These are phyloP conservation scores for Pichia exigua DNA, from an alignment of 805 yeast species.

Conservation along the genomic window DNA sequence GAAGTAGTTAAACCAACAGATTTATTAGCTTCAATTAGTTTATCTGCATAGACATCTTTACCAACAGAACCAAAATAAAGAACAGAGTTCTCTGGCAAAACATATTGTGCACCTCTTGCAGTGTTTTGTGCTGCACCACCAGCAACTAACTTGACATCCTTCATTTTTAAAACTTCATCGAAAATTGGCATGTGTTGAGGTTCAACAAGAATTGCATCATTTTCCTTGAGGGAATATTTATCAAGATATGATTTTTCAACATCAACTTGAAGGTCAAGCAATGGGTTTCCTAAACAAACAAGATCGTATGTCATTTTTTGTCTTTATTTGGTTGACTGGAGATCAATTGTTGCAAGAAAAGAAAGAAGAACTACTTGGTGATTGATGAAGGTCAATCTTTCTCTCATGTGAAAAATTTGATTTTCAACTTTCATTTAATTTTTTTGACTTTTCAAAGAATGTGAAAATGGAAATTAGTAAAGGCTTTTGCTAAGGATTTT, in stretches of 20 bases:
- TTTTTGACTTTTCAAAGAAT: background rate
- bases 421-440: background rate
- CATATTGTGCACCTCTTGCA: conserved; percentile 96
- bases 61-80: conserved; percentile 97
- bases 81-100: conserved; percentile 74
- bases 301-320: conserved; percentile 53
- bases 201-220: conserved; percentile 86
- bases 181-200: conserved; percentile 81
- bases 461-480: too few relatives aligned
- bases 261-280: conserved; percentile 78
- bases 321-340: background rate
- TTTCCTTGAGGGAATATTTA: conserved; percentile 78
- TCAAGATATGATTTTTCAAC: conserved; percentile 60
- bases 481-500: too few relatives aligned
- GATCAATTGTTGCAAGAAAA: background rate
- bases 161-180: conserved; percentile 60
- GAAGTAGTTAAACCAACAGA: conserved; percentile 82
- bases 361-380: background rate
- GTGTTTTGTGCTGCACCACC: conserved; percentile 99
- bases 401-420: background rate
- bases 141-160: conserved; percentile 67
- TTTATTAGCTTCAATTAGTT: conserved; percentile 73
- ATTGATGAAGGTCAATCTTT: background rate
- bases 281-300: conserved; percentile 84
- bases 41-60: conserved; percentile 77